Base-by-base conservation (phyloP, 306 rosid genomes). In the Coriaria nepalensis region DNA sequence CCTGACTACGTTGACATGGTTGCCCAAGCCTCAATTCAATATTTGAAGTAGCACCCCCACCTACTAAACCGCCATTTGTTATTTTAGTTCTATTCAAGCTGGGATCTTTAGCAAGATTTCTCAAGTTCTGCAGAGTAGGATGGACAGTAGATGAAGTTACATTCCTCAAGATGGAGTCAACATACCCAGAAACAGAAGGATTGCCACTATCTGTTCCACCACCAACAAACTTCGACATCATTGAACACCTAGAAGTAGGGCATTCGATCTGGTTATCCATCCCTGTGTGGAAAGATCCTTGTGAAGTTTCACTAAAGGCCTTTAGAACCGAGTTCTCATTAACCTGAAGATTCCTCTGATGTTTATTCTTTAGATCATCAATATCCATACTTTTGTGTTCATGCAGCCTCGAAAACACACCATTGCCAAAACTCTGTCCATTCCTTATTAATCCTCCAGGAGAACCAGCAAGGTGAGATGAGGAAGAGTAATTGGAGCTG, bases 11-110 rank as follows among this genome's bases (percentile, higher is more conserved):
- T 48, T 68, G 70, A 53, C 64, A 62, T 46, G 76, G 72, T 57
- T 81, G 85, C 56, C 85, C 92, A 58, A 77, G 85, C 68, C 70
- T 71, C 55, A 74, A 66, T 62, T 74, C 80, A 51, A 77, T 47
- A 62, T 69, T 74, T 43, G 85, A 81, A 53, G 47, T 49, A 55
- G 69, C 73, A 55, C 58, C 73, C 58, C 63, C 49, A 60, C 70
- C 60, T 41, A 51, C 63, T 53, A 74, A 45, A 42, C 53, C 55
- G 54, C 62, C 60, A 56, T 52, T 54, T 9, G 50, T 60, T 42
- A 51, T 68, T 47, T 48, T 49, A 34, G 35, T 57, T 65, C 44
- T 64, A 35, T 61, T 61, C 55, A 69, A 60, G 13, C 52, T 66
- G 38, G 67, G 73, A 36, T 64, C 76, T 55, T 65, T 70, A 56